A percentile compares a stretch with the other conserved stretches of the same genome.
phyloP scores from a whole-genome alignment of 306 rosid genomes.

The Fragaria iinumae region DNA sequence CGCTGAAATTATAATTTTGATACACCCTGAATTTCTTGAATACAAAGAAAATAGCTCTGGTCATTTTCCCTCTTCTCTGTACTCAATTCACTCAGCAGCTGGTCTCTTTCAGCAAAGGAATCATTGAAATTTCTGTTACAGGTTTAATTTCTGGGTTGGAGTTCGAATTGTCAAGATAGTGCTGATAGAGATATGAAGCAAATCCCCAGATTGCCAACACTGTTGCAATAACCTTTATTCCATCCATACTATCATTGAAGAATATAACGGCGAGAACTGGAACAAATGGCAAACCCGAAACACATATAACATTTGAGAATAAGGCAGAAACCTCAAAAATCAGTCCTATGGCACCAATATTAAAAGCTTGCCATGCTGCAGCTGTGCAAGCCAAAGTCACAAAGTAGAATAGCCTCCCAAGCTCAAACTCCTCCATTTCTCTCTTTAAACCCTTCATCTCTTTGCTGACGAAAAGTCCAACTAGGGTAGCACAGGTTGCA shows the following conservation, averaged over 20 bases:
- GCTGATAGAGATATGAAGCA: slow-evolving; percentile 47
- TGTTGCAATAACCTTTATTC: slow-evolving; percentile 41
- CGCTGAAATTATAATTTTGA: neutral
- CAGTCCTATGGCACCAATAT: neutral
- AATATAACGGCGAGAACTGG: slow-evolving; percentile 40
- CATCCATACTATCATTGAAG: slow-evolving; percentile 44
- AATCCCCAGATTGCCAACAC: slow-evolving; percentile 57
- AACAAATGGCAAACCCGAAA: slow-evolving; percentile 37
- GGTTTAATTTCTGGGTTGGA: neutral
- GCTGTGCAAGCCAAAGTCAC: slow-evolving; percentile 1
- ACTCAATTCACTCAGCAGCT: neutral
- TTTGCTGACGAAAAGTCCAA: slow-evolving; percentile 42
- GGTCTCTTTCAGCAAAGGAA: slow-evolving; percentile 16
- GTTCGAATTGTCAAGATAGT: slow-evolving; percentile 31
- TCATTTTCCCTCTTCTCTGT: neutral
- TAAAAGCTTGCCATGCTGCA: slow-evolving; percentile 5
- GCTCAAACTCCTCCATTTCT: slow-evolving; percentile 40
- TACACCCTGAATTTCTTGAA: slow-evolving; percentile 3
- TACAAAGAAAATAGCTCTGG: neutral
- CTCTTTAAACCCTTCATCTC: slow-evolving; percentile 35
- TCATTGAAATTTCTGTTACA: slow-evolving; percentile 9
- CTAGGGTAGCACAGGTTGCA: slow-evolving; percentile 26
- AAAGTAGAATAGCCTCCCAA: slow-evolving; percentile 30
- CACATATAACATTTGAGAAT: slow-evolving; percentile 7
- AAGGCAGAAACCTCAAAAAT: neutral